Base-by-base conservation (phyloP, 768 basidiomycete species). In the Boletus vermiculosoides region DNA sequence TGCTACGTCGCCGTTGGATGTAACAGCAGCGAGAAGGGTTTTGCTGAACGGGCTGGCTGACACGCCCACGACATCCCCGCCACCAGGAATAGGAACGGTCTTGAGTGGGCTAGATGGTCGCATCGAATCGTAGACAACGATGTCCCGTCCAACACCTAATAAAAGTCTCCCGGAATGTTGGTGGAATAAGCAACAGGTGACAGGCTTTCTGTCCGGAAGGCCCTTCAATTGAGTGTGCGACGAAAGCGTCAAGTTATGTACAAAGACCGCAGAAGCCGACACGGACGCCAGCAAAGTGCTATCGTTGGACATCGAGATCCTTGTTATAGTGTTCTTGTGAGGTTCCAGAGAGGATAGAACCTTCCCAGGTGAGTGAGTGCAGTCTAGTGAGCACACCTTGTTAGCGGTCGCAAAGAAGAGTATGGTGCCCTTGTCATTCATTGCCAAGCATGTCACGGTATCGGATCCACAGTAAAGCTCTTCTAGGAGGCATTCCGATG, bases 21-120 rank as follows among this genome's bases (percentile, higher is more conserved):
- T 85, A 1, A 80, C 82, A 42, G 80, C 78, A 3, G 85, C 84
- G 25, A 87, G 76, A 34, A 91, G 73, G 2, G 85, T 86, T 73
- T 86, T 90, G 72, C 88, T 90, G 69, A 89, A 90, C 8, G 89
- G 87, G 59, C 88, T 89, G 58, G 81, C 83, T 8, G 82, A 76
- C 10, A 90, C 68, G 13, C 78, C 79, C 5, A 81, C 69, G 23
- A 90, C 78, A n/a, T 80, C 70, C 9, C 83, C 84, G 18, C 71
- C 61, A 23, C 83, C 82, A 11, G 71, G 74, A 53, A 89, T 63
- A 2, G 75, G 58, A 37, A 90, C 71, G 0, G 71, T 73, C 68
- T 85, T 88, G 28, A 76, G 49, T 11, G 88, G 85, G 6, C 74
- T 73, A 22, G 83, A 80, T 10, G 85, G 80, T 13, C 81, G 79